phyloP scores from a whole-genome alignment of 1,284 basidiomycete species.

The Flammula alnicola region DNA sequence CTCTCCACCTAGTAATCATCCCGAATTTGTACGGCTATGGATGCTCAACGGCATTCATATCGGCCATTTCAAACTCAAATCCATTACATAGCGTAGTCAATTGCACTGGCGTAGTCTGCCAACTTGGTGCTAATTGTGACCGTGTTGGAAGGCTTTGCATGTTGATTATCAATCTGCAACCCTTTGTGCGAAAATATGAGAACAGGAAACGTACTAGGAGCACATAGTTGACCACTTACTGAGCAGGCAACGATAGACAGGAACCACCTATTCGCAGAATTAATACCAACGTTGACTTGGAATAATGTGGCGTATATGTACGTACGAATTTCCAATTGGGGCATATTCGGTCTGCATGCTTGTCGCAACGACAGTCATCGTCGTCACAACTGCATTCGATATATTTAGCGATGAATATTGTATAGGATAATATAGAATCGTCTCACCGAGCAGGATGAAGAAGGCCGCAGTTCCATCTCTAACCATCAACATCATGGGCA shows the following conservation, averaged over 20 bases:
- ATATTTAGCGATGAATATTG: not conserved
- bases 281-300: not conserved
- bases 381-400: slow-evolving; percentile 15
- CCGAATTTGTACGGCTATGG: too few relatives aligned
- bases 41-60: too few relatives aligned
- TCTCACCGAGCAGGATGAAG: slow-evolving; percentile 30
- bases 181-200: slow-evolving; percentile 20
- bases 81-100: slow-evolving; percentile 18
- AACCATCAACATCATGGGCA: slow-evolving; percentile 35
- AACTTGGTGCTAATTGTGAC: slow-evolving; percentile 2
- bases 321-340: slow-evolving; percentile 29
- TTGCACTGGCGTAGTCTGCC: slow-evolving; percentile 9
- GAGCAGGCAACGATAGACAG: slow-evolving; percentile 32
- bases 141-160: slow-evolving; percentile 22
- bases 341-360: slow-evolving; percentile 23
- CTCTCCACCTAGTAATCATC: too few relatives aligned
- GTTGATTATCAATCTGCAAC: slow-evolving; percentile 32
- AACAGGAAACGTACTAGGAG: not conserved
- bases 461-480: slow-evolving; percentile 42
- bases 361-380: slow-evolving; percentile 20
- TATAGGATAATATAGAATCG: not conserved
- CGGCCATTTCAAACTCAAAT: slow-evolving; percentile 10
- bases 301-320: slow-evolving; percentile 12
- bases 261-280: slow-evolving; percentile 29
- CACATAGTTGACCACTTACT: slow-evolving; percentile 20